A percentile compares a stretch with the other conserved stretches of the same genome.
Evolutionary conservation across 1,284 basidiomycete species (phyloP).

Genomic region (Coniferiporia sulphurascens): DNA sequence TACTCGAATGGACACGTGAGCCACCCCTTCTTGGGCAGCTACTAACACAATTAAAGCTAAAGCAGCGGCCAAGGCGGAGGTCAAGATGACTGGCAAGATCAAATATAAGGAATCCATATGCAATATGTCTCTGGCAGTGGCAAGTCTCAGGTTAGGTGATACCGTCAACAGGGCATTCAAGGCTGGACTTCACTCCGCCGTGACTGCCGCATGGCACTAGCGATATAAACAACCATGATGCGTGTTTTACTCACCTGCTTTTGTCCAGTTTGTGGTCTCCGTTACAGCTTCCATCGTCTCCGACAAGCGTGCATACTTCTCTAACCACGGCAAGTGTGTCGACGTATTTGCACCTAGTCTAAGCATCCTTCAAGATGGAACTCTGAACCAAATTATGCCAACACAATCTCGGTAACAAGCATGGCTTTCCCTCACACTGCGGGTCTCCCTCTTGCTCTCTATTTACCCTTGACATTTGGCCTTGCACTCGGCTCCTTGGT

Average conservation of each 20-base stretch:
- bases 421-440: slow-evolving; percentile 69
- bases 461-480: slow-evolving; percentile 62
- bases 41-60: slow-evolving; percentile 43
- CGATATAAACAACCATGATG: slow-evolving; percentile 68
- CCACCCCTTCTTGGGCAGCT: slow-evolving; percentile 60
- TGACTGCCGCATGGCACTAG: slow-evolving; percentile 89
- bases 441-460: slow-evolving; percentile 74
- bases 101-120: slow-evolving; percentile 93
- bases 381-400: slow-evolving; percentile 47
- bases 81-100: slow-evolving; percentile 60
- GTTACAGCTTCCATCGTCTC: slow-evolving; percentile 80
- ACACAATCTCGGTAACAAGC: slow-evolving; percentile 72
- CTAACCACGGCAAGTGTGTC: slow-evolving; percentile 74
- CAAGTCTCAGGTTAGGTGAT: slow-evolving; percentile 83
- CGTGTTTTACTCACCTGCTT: slow-evolving; percentile 82
- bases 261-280: slow-evolving; percentile 72
- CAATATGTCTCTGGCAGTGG: slow-evolving; percentile 97
- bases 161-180: slow-evolving; percentile 86
- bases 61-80: slow-evolving; percentile 53
- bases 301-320: slow-evolving; percentile 88
- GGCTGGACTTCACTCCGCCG: slow-evolving; percentile 88
- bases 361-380: slow-evolving; percentile 82
- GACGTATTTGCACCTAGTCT: slow-evolving; percentile 82
- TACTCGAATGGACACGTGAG: slow-evolving; percentile 77
- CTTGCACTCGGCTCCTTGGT: slow-evolving; percentile 34